Percentiles rank a stretch among this genome's conserved stretches.
These are phyloP conservation scores for Magnusiomyces suaveolens DNA, from an alignment of 1,139 yeast species.

Conservation along the genomic window DNA sequence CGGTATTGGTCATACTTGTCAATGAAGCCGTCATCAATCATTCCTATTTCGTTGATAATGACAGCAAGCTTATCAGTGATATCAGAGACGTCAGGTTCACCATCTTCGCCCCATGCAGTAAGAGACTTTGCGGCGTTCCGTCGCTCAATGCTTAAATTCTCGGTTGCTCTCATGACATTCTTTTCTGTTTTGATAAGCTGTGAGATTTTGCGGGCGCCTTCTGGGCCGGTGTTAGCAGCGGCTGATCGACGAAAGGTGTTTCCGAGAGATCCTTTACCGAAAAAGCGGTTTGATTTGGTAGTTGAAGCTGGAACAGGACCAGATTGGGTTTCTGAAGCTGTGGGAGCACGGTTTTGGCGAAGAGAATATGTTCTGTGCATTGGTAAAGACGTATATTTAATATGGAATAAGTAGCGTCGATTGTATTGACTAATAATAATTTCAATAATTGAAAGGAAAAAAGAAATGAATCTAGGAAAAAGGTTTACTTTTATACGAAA, in stretches of 20 bases:
- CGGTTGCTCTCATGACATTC: slow-evolving; percentile 89
- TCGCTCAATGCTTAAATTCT: slow-evolving; percentile 88
- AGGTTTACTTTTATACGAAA: not conserved
- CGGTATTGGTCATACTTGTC: slow-evolving; percentile 98
- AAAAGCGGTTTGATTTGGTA: slow-evolving; percentile 76
- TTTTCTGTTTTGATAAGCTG: slow-evolving; percentile 92
- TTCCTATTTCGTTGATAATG: slow-evolving; percentile 90
- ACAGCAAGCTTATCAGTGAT: slow-evolving; percentile 97
- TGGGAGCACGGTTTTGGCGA: slow-evolving; percentile 92
- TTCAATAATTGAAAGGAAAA: not conserved
- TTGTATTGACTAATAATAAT: not conserved
- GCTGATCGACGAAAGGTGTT: slow-evolving; percentile 70
- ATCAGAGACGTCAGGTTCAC: slow-evolving; percentile 94
- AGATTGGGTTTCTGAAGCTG: slow-evolving; percentile 87
- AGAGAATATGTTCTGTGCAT: slow-evolving; percentile 99
- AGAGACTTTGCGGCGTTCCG: slow-evolving; percentile 94
- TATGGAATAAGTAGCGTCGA: not conserved
- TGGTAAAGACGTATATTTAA: not conserved
- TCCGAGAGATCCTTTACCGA: slow-evolving; percentile 82
- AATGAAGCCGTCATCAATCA: slow-evolving; percentile 93
- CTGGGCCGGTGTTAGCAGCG: slow-evolving; percentile 94
- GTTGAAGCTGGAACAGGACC: slow-evolving; percentile 88
- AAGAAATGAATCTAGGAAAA: not conserved
- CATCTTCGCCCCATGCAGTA: slow-evolving; percentile 95
- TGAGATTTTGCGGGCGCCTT: slow-evolving; percentile 81